These are phyloP conservation scores for Epicoccum sorghinum DNA, from an alignment of 2,329 filamentous ascomycete species.

Conservation along the genomic window DNA sequence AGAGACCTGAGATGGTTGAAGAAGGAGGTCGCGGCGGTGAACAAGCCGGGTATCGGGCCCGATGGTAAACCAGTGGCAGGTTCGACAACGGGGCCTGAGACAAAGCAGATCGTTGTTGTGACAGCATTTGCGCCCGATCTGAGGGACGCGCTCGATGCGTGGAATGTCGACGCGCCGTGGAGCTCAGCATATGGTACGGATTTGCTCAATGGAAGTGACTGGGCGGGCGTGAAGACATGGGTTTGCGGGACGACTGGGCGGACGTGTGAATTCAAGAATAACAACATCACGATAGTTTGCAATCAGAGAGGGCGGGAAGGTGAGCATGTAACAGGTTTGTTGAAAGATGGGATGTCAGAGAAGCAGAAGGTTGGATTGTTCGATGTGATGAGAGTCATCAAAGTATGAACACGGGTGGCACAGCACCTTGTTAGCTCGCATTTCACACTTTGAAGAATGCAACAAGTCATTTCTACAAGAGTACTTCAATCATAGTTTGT, in stretches of 20 bases:
- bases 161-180: conserved; percentile 56
- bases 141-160: conserved; percentile 56
- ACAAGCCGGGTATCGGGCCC: neutral
- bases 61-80: conserved; percentile 6
- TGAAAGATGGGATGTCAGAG: conserved; percentile 34
- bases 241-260: conserved; percentile 56
- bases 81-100: neutral
- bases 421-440: neutral
- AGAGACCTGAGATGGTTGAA: conserved; percentile 60
- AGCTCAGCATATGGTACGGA: conserved; percentile 62
- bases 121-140: conserved; percentile 66
- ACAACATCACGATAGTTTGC: conserved; percentile 46
- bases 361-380: conserved; percentile 35
- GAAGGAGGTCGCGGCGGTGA: conserved; percentile 34
- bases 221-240: conserved; percentile 51
- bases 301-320: conserved; percentile 54
- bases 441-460: neutral
- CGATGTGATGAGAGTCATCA: conserved; percentile 35
- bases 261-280: conserved; percentile 49
- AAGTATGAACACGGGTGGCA: conserved; percentile 12
- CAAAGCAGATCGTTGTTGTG: conserved; percentile 54
- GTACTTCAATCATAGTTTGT: too few relatives aligned
- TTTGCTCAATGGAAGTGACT: conserved; percentile 53
- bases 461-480: neutral
- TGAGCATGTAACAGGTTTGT: conserved; percentile 32